Conservation (phyloP, 2,329 filamentous ascomycete genomes). For the Claviceps digitariae region DNA sequence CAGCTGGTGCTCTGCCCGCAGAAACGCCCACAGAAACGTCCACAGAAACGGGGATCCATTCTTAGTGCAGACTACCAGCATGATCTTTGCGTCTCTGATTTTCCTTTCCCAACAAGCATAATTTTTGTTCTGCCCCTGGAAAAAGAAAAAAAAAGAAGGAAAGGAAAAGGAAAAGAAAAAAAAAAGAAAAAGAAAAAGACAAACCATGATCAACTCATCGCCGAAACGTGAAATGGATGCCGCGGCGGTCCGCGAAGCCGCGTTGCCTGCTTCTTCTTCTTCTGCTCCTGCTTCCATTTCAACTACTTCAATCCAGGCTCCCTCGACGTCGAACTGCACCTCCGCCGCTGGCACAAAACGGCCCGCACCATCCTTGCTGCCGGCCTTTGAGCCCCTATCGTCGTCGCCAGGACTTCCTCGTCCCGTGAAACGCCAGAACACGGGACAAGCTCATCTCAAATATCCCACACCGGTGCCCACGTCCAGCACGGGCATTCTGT, state of each 20-base stretch:
- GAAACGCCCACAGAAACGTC: background rate
- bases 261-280: slow-evolving; percentile 16
- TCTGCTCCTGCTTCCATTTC: too few relatives aligned
- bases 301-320: background rate
- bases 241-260: slow-evolving; percentile 14
- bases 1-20: slow-evolving; percentile 9
- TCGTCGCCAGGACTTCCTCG: slow-evolving; percentile 62
- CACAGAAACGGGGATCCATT: background rate
- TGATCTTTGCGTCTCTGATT: background rate
- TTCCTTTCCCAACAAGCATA: background rate
- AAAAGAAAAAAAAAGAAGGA: background rate
- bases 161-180: background rate
- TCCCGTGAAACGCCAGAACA: slow-evolving; percentile 52
- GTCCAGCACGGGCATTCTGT: slow-evolving; percentile 82
- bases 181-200: background rate
- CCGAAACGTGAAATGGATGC: slow-evolving; percentile 10
- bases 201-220: slow-evolving; percentile 30
- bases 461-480: slow-evolving; percentile 93
- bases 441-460: slow-evolving; percentile 38
- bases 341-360: slow-evolving; percentile 39
- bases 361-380: slow-evolving; percentile 54
- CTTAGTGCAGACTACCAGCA: background rate
- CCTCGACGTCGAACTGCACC: background rate
- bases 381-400: slow-evolving; percentile 67
- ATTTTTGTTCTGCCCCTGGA: too few relatives aligned